Evolutionary conservation across 2,329 filamentous ascomycete species (phyloP).

Genomic region (Leptosphaerulina australis): DNA sequence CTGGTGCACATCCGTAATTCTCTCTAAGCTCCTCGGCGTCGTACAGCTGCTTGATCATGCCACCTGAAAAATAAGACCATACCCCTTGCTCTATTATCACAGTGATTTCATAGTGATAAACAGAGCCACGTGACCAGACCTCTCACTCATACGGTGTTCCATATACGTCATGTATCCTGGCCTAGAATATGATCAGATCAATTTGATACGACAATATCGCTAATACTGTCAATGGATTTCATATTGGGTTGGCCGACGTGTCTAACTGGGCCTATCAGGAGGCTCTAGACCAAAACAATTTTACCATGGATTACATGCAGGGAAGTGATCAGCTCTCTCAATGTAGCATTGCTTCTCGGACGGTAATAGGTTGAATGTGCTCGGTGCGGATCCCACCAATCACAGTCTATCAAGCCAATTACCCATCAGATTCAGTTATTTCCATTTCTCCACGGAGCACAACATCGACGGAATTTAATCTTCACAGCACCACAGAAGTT

Average conservation of each 20-base stretch:
- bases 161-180: background rate
- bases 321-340: background rate
- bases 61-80: background rate
- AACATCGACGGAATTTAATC: background rate
- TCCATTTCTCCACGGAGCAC: conserved; percentile 1
- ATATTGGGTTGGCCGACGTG: conserved; percentile 1
- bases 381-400: conserved; percentile 1
- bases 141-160: too few species aligned
- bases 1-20: too few species aligned
- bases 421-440: conserved; percentile 12
- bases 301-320: background rate
- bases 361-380: conserved; percentile 3
- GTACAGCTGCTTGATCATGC: background rate
- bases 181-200: background rate
- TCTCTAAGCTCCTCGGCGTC: background rate
- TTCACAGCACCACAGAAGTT: conserved; percentile 5
- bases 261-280: conserved; percentile 1
- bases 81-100: background rate
- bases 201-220: background rate
- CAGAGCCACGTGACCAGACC: background rate
- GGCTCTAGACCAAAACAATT: background rate
- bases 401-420: background rate
- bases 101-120: background rate
- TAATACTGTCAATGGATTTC: background rate
- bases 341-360: background rate